Evolutionary conservation across 1,284 basidiomycete species (phyloP), one percentile per base, ranked within the genome.

Genomic region (Puccinia coronata): DNA sequence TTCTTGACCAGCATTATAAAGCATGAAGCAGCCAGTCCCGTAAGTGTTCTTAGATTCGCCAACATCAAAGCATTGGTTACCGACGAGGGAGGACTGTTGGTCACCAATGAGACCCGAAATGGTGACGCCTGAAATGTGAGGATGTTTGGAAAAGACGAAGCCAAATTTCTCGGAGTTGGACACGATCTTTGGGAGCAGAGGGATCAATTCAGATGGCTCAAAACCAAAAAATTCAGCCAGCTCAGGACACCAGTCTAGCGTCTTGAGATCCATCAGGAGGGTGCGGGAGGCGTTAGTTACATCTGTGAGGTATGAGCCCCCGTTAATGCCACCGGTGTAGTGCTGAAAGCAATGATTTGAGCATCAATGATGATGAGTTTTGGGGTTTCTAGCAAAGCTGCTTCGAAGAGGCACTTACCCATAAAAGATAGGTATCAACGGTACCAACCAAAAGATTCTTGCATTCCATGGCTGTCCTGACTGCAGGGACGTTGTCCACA

Each of bases 201-300:
- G 47, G 25, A 72, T 25, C 14, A 80, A 43, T 63, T 80, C 49
- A 12, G 25, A 4, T 2, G 78, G 12, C 20, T 72, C 16, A n/a
- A 80, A 80, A 77, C 89, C 92, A 84, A 99, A 98, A 89, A 98
- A 99, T 53, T 92, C 89, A 84, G 97, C 89, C 41, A 98, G 90
- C 57, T 89, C 89, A 1, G 90, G 88, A 84, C 94, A 93, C 95
- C 95, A 99, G 85, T 91, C 84, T 49, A 97, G 89, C 0, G 91
- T 93, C 67, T 88, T 88, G 80, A 96, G 89, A 85, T 96, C 93
- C 87, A 98, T 91, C 79, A 98, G 90, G 80, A 99, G 91, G 0
- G 96, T 98, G 67, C 96, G 92, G 1, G 96, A 98, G 1, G 96
- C 96, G 86, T 99, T 99, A 79, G 95, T 95, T n/a, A 94, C 92